Evolutionary conservation across 2,329 filamentous ascomycete species (phyloP), one percentile per base, ranked within the genome.

Genomic region (Parastagonospora nodorum): DNA sequence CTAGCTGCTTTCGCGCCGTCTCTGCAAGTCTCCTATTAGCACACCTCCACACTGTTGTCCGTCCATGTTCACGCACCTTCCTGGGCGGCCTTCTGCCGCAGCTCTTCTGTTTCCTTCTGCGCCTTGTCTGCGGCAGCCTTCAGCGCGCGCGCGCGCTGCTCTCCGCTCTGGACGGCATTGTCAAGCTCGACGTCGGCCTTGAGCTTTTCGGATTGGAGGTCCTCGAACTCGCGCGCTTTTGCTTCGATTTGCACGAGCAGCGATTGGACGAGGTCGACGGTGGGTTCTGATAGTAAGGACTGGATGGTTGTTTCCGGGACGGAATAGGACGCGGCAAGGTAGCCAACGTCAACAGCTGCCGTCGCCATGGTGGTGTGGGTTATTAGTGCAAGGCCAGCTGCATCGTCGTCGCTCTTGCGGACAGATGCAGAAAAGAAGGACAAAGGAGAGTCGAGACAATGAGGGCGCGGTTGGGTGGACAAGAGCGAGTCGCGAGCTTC

Each of bases 171-270:
- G 41, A 96, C 88, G 14, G 88, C 88, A 74, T 91, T 94, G 73
- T 99, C 94, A 7, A 97, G 83, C 78, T 97, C 92, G 38, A 99
- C 94, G 66, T 96, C 91, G 39, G 90, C 80, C 61, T 90, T 88
- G 38, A 97, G 82, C 77, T 97, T 97, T 59, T 96, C 90, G 8
- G 93, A 88, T 64, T 88, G 90, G 35, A 96, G 77, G 33, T 86
- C 83, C 69, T 96, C 91, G 64, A 85, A 88, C 66, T 96, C 91
- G 64, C 87, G 89, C 31, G 90, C 91, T 73, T 94, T 96, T 28
- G 80, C 78, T 19, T 87, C 83, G 45, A 97, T 84, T 24, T 89
- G 87, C 55, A 84, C 80, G 35, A 99, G 82, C 45, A 99, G 80
- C 36, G 84, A 79, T 51, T 84, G 82, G 58, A 97, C 88, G 24